Conservation (phyloP, 352 stramenopile genomes). For the Thalassiosira mediterranea region DNA sequence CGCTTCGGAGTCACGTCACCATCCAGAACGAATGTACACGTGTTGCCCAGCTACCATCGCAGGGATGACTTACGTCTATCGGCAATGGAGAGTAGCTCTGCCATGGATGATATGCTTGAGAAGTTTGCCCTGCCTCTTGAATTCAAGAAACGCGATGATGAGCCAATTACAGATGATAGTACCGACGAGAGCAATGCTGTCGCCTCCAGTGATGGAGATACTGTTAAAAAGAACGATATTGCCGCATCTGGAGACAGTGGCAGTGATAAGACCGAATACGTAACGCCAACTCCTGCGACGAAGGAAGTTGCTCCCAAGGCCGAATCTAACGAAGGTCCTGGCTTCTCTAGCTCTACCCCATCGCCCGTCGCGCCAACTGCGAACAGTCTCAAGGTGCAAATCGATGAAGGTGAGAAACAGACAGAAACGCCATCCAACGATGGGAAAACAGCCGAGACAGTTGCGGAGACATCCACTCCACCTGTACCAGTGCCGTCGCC, state of each 20-base stretch:
- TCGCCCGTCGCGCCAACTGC: conserved; percentile 1
- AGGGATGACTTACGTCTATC: not conserved
- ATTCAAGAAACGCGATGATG: conserved; percentile 13
- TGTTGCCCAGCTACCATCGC: not conserved
- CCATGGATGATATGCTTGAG: conserved; percentile 18
- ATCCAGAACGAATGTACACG: not conserved
- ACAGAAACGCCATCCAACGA: not conserved
- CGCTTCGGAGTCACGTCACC: not conserved
- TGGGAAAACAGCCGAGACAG: not conserved
- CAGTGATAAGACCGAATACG: not conserved
- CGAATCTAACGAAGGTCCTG: not conserved
- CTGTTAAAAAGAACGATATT: conserved; percentile 3
- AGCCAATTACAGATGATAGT: not conserved
- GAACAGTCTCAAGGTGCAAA: conserved; percentile 18
- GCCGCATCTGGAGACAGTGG: not conserved
- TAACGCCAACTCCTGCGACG: too few species aligned
- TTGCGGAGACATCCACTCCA: not conserved
- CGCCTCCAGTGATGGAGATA: not conserved
- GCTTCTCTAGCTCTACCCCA: not conserved
- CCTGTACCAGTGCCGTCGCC: not conserved
- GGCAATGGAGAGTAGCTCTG: not conserved
- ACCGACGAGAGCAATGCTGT: not conserved
- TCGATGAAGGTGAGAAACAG: not conserved
- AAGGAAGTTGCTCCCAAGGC: not conserved
- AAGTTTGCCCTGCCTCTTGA: conserved; percentile 28